phyloP scores from a whole-genome alignment of 2,329 filamentous ascomycete genomes.

The Talaromyces verruculosus region DNA sequence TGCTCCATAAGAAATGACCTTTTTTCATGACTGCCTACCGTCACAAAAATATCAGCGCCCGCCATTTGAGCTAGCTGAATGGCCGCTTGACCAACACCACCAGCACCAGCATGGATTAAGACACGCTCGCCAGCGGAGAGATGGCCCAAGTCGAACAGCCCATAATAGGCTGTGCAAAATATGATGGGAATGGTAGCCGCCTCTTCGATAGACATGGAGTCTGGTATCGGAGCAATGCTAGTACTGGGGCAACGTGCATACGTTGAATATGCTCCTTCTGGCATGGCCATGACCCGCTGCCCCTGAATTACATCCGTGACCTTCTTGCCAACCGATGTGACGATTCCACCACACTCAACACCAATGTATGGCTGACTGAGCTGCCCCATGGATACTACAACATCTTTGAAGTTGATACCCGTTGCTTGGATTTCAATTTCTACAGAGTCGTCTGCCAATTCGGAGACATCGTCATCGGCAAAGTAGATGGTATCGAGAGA shows the following conservation, averaged over 20 bases:
- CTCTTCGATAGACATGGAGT: slow-evolving; percentile 28
- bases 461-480: slow-evolving; percentile 23
- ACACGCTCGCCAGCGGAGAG: slow-evolving; percentile 26
- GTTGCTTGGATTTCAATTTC: slow-evolving; percentile 18
- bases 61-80: slow-evolving; percentile 28
- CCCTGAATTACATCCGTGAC: slow-evolving; percentile 36
- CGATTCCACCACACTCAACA: slow-evolving; percentile 42
- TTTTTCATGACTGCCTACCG: slow-evolving; percentile 24
- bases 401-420: slow-evolving; percentile 21
- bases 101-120: slow-evolving; percentile 28
- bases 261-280: slow-evolving; percentile 26
- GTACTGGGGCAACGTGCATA: slow-evolving; percentile 29
- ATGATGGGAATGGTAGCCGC: slow-evolving; percentile 46
- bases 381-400: slow-evolving; percentile 19
- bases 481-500: slow-evolving; percentile 30
- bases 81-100: slow-evolving; percentile 26
- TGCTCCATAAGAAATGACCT: slow-evolving; percentile 22
- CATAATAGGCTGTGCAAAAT: slow-evolving; percentile 25
- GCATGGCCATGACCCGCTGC: slow-evolving; percentile 41
- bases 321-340: slow-evolving; percentile 32
- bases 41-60: slow-evolving; percentile 24
- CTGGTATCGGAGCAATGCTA: slow-evolving; percentile 23
- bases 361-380: slow-evolving; percentile 28
- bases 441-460: slow-evolving; percentile 20
- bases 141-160: slow-evolving; percentile 23